These are phyloP conservation scores for Lycium ferocissimum DNA, from an alignment of 257 asterid genomes.

Conservation along the genomic window DNA sequence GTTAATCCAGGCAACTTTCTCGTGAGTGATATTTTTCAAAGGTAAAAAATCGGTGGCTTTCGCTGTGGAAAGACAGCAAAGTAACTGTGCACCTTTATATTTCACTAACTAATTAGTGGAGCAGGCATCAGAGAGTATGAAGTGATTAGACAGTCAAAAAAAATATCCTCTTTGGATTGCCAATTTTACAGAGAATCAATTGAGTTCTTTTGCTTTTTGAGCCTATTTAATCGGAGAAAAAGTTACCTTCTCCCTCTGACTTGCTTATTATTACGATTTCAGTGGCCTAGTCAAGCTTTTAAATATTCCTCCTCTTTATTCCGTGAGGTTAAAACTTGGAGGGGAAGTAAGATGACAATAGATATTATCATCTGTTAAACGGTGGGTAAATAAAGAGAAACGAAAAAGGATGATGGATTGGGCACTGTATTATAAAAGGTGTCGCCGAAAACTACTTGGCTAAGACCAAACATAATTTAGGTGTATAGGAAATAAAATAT, in stretches of 20 bases:
- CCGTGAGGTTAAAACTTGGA: slow-evolving; percentile 14
- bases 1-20: not conserved
- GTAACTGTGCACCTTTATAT: slow-evolving; percentile 21
- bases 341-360: not conserved
- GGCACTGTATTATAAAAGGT: too few species aligned
- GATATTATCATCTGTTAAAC: not conserved
- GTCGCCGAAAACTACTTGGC: too few species aligned
- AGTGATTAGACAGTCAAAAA: slow-evolving; percentile 26
- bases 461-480: too few species aligned
- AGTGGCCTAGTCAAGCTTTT: not conserved
- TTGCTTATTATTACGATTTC: not conserved
- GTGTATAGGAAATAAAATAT: too few species aligned
- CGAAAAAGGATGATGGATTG: not conserved
- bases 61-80: not conserved
- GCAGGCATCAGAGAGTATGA: slow-evolving; percentile 21
- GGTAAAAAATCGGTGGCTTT: slow-evolving; percentile 20
- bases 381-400: not conserved
- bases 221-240: slow-evolving; percentile 19
- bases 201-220: not conserved
- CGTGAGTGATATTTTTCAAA: slow-evolving; percentile 11
- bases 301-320: slow-evolving; percentile 15
- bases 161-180: slow-evolving; percentile 28
- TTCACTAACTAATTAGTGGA: slow-evolving; percentile 25
- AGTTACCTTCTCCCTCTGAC: not conserved
- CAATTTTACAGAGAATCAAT: not conserved